Evolutionary conservation across 495 filamentous ascomycete genomes (phyloP).

Genomic region (Penicillium cinerascens): DNA sequence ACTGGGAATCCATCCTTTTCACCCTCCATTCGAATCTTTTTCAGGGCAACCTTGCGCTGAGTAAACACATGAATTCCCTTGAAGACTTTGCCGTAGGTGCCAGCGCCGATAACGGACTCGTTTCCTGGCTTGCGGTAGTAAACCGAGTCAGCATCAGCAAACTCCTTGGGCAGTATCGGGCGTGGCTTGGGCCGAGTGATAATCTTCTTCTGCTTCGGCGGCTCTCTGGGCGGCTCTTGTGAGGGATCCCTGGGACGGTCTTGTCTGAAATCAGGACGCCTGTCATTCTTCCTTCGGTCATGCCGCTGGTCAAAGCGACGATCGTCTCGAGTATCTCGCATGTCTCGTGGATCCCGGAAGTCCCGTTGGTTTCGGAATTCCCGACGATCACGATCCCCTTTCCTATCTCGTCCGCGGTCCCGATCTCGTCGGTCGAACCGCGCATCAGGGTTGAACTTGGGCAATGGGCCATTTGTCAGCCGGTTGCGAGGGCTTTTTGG

Average conservation of each 20-base stretch:
- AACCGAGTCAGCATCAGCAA: constrained; percentile 75
- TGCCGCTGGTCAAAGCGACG: constrained; percentile 37
- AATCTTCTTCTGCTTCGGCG: constrained; percentile 64
- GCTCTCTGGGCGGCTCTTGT: constrained; percentile 19
- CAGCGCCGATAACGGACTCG: constrained; percentile 89
- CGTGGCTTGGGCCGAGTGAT: constrained; percentile 68
- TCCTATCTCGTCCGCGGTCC: constrained; percentile 42
- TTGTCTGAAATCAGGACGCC: constrained; percentile 26
- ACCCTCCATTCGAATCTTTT: constrained; percentile 92
- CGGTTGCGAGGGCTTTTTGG: constrained; percentile 33
- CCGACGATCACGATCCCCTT: constrained; percentile 36
- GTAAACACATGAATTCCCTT: constrained; percentile 97
- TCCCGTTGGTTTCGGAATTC: constrained; percentile 41
- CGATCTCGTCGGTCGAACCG: constrained; percentile 43
- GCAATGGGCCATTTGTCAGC: constrained; percentile 36
- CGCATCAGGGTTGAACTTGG: constrained; percentile 42
- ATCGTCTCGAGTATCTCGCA: constrained; percentile 45
- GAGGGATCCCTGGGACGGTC: constrained; percentile 32
- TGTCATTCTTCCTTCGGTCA: constrained; percentile 35
- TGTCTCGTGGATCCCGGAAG: constrained; percentile 50
- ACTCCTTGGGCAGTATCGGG: constrained; percentile 65
- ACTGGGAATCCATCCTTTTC: constrained; percentile 97
- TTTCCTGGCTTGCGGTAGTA: constrained; percentile 91
- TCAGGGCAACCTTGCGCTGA: constrained; percentile 83
- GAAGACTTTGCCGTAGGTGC: constrained; percentile 96